Evolutionary conservation across 2,329 filamentous ascomycete genomes (phyloP).

Genomic region (Epichloe brachyelytri): DNA sequence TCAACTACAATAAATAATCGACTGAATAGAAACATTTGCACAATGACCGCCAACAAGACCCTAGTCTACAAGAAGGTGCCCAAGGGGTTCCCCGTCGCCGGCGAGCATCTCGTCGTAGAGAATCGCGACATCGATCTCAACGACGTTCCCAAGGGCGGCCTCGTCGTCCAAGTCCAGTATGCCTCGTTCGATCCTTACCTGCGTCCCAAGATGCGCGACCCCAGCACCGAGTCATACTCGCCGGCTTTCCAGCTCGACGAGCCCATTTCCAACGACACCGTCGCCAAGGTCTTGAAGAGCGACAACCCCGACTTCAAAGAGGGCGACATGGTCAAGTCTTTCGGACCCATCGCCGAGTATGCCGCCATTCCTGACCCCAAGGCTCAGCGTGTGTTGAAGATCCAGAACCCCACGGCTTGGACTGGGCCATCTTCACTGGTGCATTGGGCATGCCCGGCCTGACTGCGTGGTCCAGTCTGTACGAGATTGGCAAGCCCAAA

Average conservation of each 20-base stretch:
- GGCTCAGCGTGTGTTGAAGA: constrained; percentile 31
- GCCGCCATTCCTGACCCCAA: constrained; percentile 36
- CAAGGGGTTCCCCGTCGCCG: constrained; percentile 51
- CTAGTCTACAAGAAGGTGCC: constrained; percentile 63
- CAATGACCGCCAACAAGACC: constrained; percentile 50
- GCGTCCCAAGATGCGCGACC: constrained; percentile 62
- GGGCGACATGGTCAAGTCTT: constrained; percentile 52
- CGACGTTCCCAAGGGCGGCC: constrained; percentile 46
- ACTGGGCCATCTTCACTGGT: constrained; percentile 57
- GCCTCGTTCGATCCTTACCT: constrained; percentile 76
- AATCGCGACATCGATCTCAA: constrained; percentile 53
- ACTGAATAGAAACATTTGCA: not conserved
- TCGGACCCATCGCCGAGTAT: constrained; percentile 57
- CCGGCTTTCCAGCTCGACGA: constrained; percentile 41
- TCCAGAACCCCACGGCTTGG: constrained; percentile 58
- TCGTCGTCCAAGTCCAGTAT: constrained; percentile 59
- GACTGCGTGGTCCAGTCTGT: constrained; percentile 57
- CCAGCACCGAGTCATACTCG: constrained; percentile 47
- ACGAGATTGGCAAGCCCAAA: constrained; percentile 51
- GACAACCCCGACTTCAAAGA: constrained; percentile 47
- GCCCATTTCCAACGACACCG: constrained; percentile 49
- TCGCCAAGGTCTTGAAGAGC: constrained; percentile 61
- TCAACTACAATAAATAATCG: too few species aligned
- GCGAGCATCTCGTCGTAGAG: constrained; percentile 58
- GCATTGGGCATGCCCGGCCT: constrained; percentile 50